Conservation (phyloP, 805 yeast species). For the Torulaspora gathmanii region DNA sequence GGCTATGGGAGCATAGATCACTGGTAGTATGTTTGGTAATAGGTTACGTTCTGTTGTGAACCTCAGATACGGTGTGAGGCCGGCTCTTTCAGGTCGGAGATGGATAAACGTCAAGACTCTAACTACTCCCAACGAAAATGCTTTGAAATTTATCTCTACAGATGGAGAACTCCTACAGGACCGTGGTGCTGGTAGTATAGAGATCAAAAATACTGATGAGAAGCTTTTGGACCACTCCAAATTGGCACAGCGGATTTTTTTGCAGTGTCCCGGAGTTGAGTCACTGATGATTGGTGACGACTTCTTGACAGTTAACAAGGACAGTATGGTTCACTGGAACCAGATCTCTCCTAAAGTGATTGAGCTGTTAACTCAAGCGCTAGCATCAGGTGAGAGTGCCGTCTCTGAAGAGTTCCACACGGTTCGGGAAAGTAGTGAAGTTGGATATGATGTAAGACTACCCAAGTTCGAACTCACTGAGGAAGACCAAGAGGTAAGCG, state of each 20-base stretch:
- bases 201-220: conserved; percentile 34
- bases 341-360: conserved; percentile 62
- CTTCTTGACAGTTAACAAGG: conserved; percentile 68
- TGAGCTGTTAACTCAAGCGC: conserved; percentile 30
- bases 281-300: conserved; percentile 71
- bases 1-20: background rate
- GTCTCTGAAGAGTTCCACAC: conserved; percentile 29
- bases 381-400: conserved; percentile 30
- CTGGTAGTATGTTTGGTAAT: background rate
- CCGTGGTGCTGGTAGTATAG: conserved; percentile 33
- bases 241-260: conserved; percentile 54
- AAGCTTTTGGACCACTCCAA: conserved; percentile 47
- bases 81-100: conserved; percentile 12
- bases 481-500: conserved; percentile 73
- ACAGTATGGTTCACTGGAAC: conserved; percentile 64
- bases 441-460: conserved; percentile 33
- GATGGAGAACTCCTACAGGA: conserved; percentile 36
- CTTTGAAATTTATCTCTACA: conserved; percentile 54
- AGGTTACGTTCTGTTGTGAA: background rate
- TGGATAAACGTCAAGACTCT: conserved; percentile 39
- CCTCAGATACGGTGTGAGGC: background rate
- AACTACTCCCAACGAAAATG: conserved; percentile 72
- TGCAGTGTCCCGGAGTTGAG: conserved; percentile 48
- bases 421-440: conserved; percentile 36
- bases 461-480: conserved; percentile 42